phyloP scores from a whole-genome alignment of 768 basidiomycete genomes.

The Leucocoprinus birnbaumii region DNA sequence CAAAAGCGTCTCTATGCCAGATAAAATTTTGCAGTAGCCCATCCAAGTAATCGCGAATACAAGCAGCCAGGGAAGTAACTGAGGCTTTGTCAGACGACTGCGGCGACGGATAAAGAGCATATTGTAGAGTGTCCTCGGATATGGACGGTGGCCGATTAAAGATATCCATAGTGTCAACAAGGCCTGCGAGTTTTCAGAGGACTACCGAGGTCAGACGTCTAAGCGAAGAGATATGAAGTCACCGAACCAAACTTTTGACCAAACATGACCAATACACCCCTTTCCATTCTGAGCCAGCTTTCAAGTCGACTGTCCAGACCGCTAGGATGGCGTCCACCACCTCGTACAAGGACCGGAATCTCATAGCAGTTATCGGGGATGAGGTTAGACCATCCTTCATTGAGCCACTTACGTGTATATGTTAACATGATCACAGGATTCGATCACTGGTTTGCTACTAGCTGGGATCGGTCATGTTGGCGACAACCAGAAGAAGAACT shows the following conservation, averaged over 20 bases:
- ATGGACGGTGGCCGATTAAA: slow-evolving; percentile 77
- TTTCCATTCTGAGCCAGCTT: slow-evolving; percentile 4
- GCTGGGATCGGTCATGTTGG: slow-evolving; percentile 94
- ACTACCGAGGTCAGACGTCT: background rate
- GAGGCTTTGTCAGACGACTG: slow-evolving; percentile 55
- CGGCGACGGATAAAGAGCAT: slow-evolving; percentile 63
- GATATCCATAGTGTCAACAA: slow-evolving; percentile 46
- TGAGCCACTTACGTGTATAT: slow-evolving; percentile 3
- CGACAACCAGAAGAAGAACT: slow-evolving; percentile 94
- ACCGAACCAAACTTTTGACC: background rate
- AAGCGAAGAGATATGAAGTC: slow-evolving; percentile 4
- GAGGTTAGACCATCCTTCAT: slow-evolving; percentile 57
- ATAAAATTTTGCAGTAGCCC: slow-evolving; percentile 56
- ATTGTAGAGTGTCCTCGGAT: slow-evolving; percentile 83
- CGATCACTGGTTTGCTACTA: slow-evolving; percentile 91
- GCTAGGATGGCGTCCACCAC: slow-evolving; percentile 44
- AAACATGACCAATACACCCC: slow-evolving; percentile 9
- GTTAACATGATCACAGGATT: slow-evolving; percentile 60
- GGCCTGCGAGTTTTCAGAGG: background rate
- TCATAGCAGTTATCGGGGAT: slow-evolving; percentile 96
- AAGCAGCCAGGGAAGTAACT: slow-evolving; percentile 63
- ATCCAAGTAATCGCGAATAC: slow-evolving; percentile 57
- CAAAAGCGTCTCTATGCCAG: slow-evolving; percentile 85
- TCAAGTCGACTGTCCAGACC: background rate
- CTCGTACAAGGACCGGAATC: slow-evolving; percentile 76